Evolutionary conservation across 345 rosid species (phyloP).

Genomic region (Salix exigua): DNA sequence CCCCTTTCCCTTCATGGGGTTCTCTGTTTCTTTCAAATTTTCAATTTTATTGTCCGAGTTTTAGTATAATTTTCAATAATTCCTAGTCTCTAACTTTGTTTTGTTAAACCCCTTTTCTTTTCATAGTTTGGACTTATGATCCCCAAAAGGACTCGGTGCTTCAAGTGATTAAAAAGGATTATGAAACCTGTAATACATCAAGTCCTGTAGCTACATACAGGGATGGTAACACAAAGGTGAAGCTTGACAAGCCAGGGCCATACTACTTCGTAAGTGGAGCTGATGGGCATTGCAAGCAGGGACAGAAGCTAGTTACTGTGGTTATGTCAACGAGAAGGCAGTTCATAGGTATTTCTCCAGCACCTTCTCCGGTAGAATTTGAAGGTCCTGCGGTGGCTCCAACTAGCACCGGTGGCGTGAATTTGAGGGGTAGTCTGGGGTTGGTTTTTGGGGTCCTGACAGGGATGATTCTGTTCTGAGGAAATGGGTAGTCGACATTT

Average conservation of each 20-base stretch:
- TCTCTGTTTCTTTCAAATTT: background rate
- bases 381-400: conserved; percentile 67
- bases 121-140: conserved; percentile 64
- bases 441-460: conserved; percentile 4
- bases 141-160: conserved; percentile 63
- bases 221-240: conserved; percentile 64
- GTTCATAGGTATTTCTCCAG: conserved; percentile 44
- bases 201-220: conserved; percentile 52
- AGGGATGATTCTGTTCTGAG: too few species aligned
- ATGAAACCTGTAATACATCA: conserved; percentile 56
- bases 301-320: conserved; percentile 64
- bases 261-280: conserved; percentile 79
- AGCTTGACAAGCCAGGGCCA: conserved; percentile 54
- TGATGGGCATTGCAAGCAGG: conserved; percentile 63
- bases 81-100: background rate
- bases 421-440: conserved; percentile 21
- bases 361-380: conserved; percentile 60
- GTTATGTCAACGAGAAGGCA: conserved; percentile 47
- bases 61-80: too few species aligned
- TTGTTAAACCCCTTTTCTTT: background rate
- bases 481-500: too few species aligned
- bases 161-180: conserved; percentile 57
- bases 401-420: conserved; percentile 35
- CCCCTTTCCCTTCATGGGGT: too few species aligned
- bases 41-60: background rate